A percentile compares a stretch with the other conserved stretches of the same genome.
Conservation (phyloP, 176 grass and related monocot genomes). For the Aegilops umbellulata region DNA sequence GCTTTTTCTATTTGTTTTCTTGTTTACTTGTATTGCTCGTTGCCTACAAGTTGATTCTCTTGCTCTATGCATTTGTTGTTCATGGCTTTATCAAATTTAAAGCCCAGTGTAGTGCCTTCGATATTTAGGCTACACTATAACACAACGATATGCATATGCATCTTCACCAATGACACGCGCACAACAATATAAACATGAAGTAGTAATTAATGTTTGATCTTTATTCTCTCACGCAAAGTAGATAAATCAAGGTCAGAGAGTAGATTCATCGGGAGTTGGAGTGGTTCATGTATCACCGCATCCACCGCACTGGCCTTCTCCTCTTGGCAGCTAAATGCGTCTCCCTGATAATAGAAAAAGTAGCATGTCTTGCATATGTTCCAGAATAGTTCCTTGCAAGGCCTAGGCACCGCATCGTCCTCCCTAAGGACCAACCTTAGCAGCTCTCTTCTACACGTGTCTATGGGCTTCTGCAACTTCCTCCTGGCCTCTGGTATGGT, state of each 20-base stretch:
- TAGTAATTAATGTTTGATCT: not conserved
- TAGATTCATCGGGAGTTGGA: not conserved
- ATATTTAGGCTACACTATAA: not conserved
- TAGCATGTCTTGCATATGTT: conserved; percentile 73
- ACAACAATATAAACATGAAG: not conserved
- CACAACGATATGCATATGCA: not conserved
- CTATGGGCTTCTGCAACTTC: conserved; percentile 22
- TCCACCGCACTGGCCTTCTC: conserved; percentile 55
- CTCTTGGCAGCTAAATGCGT: conserved; percentile 56
- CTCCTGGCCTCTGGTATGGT: conserved; percentile 28
- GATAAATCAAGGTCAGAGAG: not conserved
- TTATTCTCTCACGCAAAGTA: not conserved
- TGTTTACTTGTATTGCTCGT: not conserved
- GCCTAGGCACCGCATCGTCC: conserved; percentile 31
- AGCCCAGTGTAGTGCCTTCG: not conserved
- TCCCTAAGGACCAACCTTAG: conserved; percentile 43
- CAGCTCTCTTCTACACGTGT: conserved; percentile 30
- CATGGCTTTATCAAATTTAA: not conserved
- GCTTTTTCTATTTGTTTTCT: not conserved
- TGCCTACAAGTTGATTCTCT: not conserved
- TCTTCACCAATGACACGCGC: not conserved
- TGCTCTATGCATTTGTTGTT: not conserved
- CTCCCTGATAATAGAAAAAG: conserved; percentile 60
- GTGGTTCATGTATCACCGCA: conserved; percentile 41
- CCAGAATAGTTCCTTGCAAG: conserved; percentile 81